Conservation (phyloP, 805 yeast genomes). For the Kodamaea leandrae region DNA sequence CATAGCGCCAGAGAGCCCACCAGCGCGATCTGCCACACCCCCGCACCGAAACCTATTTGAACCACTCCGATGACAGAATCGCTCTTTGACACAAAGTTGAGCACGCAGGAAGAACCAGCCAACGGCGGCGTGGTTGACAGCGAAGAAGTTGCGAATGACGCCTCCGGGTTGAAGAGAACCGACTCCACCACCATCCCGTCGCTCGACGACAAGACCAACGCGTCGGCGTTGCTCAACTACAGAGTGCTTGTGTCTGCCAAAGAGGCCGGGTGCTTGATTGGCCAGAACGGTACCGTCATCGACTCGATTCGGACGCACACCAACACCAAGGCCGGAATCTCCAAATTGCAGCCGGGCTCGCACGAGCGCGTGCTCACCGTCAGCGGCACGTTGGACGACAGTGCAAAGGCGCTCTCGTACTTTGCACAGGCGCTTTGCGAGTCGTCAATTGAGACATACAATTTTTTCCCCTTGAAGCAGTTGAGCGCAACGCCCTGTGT, state of each 20-base stretch:
- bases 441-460: slow-evolving; percentile 40
- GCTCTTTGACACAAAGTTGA: slow-evolving; percentile 22
- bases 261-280: slow-evolving; percentile 89
- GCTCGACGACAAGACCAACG: slow-evolving; percentile 23
- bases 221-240: slow-evolving; percentile 35
- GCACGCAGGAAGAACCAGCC: slow-evolving; percentile 9
- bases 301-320: slow-evolving; percentile 73
- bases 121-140: background rate
- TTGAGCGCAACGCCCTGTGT: slow-evolving; percentile 51
- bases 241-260: slow-evolving; percentile 73
- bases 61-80: slow-evolving; percentile 28
- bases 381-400: slow-evolving; percentile 66
- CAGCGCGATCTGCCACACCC: background rate
- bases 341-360: slow-evolving; percentile 75
- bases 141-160: background rate
- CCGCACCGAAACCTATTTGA: background rate
- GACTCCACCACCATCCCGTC: slow-evolving; percentile 22
- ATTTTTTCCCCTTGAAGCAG: slow-evolving; percentile 58
- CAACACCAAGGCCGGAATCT: slow-evolving; percentile 81
- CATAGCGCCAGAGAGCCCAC: too few species aligned
- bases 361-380: slow-evolving; percentile 81
- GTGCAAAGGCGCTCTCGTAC: slow-evolving; percentile 66
- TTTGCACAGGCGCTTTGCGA: slow-evolving; percentile 65
- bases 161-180: background rate
- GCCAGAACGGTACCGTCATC: slow-evolving; percentile 77